These are phyloP conservation scores for Albizia julibrissin DNA, from an alignment of 306 rosid genomes.

Conservation along the genomic window DNA sequence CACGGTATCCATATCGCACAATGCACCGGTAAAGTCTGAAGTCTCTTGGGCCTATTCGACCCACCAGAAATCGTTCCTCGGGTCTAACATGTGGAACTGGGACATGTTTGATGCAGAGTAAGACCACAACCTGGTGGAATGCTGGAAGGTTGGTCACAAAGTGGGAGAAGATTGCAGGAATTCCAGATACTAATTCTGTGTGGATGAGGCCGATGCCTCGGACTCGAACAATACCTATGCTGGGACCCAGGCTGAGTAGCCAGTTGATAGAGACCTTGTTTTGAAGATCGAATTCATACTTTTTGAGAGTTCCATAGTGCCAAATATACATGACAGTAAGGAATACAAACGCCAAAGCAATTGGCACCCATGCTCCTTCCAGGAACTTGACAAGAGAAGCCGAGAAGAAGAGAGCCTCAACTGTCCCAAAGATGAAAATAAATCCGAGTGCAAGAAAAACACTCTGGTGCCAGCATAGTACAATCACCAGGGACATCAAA, in stretches of 20 bases:
- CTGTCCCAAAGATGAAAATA: conserved; percentile 59
- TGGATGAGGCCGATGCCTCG: conserved; percentile 76
- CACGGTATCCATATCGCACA: conserved; percentile 75
- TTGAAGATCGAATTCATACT: conserved; percentile 71
- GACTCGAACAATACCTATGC: conserved; percentile 78
- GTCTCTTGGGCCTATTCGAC: conserved; percentile 64
- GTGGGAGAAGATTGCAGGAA: conserved; percentile 80
- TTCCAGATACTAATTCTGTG: conserved; percentile 77
- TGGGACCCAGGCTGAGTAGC: conserved; percentile 70
- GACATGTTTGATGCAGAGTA: conserved; percentile 76
- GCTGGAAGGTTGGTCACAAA: conserved; percentile 84
- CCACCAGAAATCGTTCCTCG: conserved; percentile 70
- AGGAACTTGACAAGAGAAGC: conserved; percentile 72
- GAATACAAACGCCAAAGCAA: conserved; percentile 55
- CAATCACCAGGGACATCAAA: conserved; percentile 81
- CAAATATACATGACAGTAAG: conserved; percentile 64
- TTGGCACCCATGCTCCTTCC: conserved; percentile 89
- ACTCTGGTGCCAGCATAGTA: conserved; percentile 72
- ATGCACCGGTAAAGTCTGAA: conserved; percentile 70
- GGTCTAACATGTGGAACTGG: conserved; percentile 77
- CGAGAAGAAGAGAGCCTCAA: conserved; percentile 83
- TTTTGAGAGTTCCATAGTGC: conserved; percentile 79
- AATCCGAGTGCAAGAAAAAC: conserved; percentile 62
- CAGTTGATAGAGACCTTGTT: conserved; percentile 81
- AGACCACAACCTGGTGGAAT: conserved; percentile 80